Conservation (phyloP, 257 asterid genomes). For the Capsicum pubescens region DNA sequence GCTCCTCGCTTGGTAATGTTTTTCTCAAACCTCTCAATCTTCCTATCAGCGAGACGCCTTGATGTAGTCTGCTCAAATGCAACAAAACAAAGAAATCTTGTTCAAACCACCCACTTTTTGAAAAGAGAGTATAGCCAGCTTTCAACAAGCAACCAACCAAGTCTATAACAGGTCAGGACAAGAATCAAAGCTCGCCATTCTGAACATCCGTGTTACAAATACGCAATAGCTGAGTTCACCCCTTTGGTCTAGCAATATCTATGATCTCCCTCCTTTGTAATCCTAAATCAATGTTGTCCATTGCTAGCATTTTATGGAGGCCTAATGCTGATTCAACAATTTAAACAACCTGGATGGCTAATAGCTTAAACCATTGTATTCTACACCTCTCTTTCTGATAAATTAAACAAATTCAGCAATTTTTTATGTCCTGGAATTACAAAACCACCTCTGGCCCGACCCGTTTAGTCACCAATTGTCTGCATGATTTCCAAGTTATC, state of each 20-base stretch:
- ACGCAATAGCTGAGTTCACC: neutral
- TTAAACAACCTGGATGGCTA: neutral
- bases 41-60: constrained; percentile 89
- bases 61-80: constrained; percentile 75
- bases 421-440: neutral
- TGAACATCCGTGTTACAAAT: neutral
- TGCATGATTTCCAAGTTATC: too few relatives aligned
- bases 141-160: neutral
- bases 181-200: neutral
- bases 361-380: neutral
- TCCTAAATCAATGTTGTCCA: constrained; percentile 1
- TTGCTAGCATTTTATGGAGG: neutral
- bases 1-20: constrained; percentile 86
- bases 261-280: neutral
- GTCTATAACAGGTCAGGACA: neutral
- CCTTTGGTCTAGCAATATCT: neutral
- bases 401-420: neutral
- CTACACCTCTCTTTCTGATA: neutral
- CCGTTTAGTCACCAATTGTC: too few relatives aligned
- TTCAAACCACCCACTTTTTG: neutral
- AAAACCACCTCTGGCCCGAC: neutral
- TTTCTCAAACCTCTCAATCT: constrained; percentile 88
- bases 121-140: too few relatives aligned
- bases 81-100: neutral
- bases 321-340: neutral